Percentiles rank a stretch among this genome's conserved stretches.
phyloP scores from a whole-genome alignment of 176 grass and related monocot species.

The Thinopyrum elongatum region DNA sequence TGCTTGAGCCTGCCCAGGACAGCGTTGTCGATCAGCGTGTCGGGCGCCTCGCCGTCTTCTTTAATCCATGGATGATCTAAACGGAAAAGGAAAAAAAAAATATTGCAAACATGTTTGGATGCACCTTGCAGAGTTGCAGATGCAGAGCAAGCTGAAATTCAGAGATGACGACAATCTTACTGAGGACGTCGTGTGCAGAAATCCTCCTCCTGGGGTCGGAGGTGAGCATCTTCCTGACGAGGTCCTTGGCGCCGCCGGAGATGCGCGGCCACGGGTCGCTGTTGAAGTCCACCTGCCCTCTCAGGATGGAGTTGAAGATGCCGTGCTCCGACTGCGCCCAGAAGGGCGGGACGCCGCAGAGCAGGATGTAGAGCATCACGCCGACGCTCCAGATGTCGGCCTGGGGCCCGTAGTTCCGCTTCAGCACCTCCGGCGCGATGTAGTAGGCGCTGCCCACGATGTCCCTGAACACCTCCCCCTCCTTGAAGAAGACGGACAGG shows the following conservation, averaged over 20 bases:
- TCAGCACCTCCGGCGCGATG: constrained; percentile 81
- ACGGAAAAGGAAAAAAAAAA: neutral
- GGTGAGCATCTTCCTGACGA: constrained; percentile 73
- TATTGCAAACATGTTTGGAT: neutral
- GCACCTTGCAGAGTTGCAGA: neutral
- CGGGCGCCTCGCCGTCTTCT: constrained; percentile 80
- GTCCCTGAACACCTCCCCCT: constrained; percentile 87
- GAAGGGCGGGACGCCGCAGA: constrained; percentile 74
- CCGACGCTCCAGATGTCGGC: constrained; percentile 87
- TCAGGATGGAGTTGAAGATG: constrained; percentile 79
- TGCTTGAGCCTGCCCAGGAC: constrained; percentile 77
- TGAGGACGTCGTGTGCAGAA: constrained; percentile 68
- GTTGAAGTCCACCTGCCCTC: constrained; percentile 67
- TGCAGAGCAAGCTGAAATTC: neutral
- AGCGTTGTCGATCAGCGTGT: constrained; percentile 77
- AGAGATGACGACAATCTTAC: constrained; percentile 19
- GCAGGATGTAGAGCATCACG: constrained; percentile 77
- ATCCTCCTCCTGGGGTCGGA: constrained; percentile 70
- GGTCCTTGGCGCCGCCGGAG: constrained; percentile 67
- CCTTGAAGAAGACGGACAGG: constrained; percentile 87
- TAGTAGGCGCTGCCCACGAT: constrained; percentile 88
- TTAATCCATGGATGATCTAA: constrained; percentile 86
- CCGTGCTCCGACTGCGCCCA: constrained; percentile 91
- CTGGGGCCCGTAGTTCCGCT: constrained; percentile 70
- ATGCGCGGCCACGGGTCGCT: constrained; percentile 76